These are phyloP conservation scores for Aspergillus diversus DNA, from an alignment of 495 filamentous ascomycete species.

Conservation along the genomic window DNA sequence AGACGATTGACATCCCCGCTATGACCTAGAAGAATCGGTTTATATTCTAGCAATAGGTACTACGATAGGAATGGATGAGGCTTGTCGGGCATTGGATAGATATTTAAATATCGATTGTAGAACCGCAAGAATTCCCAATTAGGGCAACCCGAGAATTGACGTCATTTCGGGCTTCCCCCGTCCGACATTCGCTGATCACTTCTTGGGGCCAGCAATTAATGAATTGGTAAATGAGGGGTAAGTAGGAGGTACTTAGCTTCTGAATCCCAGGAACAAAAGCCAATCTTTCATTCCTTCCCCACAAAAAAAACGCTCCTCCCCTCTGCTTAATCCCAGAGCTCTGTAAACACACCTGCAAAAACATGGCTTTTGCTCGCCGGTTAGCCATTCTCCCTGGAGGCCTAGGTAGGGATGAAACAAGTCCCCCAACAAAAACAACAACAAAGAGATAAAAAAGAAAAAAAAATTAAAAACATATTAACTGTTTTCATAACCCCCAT, in stretches of 20 bases:
- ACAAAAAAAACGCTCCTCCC: not conserved
- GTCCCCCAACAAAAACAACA: not conserved
- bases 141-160: not conserved
- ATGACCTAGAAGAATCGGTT: slow-evolving; percentile 22
- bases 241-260: not conserved
- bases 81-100: no score
- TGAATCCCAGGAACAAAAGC: no score
- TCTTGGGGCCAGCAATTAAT: not conserved
- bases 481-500: not conserved
- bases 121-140: no score
- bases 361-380: slow-evolving; percentile 40
- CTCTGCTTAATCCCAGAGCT: not conserved
- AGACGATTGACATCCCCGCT: slow-evolving; percentile 35
- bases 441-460: not conserved
- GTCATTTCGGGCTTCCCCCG: not conserved
- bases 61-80: no score
- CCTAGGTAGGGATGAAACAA: slow-evolving; percentile 34
- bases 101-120: no score
- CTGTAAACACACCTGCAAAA: not conserved
- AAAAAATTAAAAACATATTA: slow-evolving; percentile 12
- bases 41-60: no score
- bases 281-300: no score
- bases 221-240: not conserved
- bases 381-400: slow-evolving; percentile 46
- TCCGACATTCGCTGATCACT: not conserved